Evolutionary conservation across 2,329 filamentous ascomycete genomes (phyloP).

Genomic region (Cordyceps fumosorosea): DNA sequence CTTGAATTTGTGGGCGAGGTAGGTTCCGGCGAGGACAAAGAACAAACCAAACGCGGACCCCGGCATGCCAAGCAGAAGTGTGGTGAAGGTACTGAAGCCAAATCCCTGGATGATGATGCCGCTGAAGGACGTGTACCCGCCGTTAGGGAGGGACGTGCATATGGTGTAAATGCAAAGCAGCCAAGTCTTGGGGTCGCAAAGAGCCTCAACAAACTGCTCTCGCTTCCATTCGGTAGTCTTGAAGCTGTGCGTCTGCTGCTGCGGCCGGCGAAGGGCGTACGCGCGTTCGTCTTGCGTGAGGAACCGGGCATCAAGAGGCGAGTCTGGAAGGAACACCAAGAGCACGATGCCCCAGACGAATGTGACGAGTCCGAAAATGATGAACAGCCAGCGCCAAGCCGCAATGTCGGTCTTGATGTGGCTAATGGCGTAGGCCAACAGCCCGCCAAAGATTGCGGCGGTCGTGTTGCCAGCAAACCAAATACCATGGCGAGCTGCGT

Average conservation of each 20-base stretch:
- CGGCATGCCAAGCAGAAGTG: constrained; percentile 54
- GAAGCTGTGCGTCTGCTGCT: constrained; percentile 9
- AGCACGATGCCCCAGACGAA: constrained; percentile 5
- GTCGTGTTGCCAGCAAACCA: constrained; percentile 24
- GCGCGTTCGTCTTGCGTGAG: not conserved
- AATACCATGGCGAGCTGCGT: constrained; percentile 20
- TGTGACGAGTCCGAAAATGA: not conserved
- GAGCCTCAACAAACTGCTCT: constrained; percentile 38
- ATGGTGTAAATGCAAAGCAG: constrained; percentile 49
- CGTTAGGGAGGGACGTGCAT: constrained; percentile 51
- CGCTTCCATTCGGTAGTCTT: constrained; percentile 42
- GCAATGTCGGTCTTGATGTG: constrained; percentile 13
- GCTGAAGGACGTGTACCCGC: constrained; percentile 53
- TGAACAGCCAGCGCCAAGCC: not conserved
- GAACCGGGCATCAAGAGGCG: constrained; percentile 15
- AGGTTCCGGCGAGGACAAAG: constrained; percentile 3
- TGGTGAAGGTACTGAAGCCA: constrained; percentile 48
- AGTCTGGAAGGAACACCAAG: constrained; percentile 15
- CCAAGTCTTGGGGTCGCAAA: constrained; percentile 51
- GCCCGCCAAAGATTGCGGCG: constrained; percentile 20
- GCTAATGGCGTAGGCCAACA: constrained; percentile 21
- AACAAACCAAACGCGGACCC: constrained; percentile 5
- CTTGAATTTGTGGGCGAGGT: constrained; percentile 4
- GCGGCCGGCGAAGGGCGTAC: constrained; percentile 3
- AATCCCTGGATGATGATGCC: constrained; percentile 52